Conservation (phyloP, 495 filamentous ascomycete species). For the Penicillium argentinense region DNA sequence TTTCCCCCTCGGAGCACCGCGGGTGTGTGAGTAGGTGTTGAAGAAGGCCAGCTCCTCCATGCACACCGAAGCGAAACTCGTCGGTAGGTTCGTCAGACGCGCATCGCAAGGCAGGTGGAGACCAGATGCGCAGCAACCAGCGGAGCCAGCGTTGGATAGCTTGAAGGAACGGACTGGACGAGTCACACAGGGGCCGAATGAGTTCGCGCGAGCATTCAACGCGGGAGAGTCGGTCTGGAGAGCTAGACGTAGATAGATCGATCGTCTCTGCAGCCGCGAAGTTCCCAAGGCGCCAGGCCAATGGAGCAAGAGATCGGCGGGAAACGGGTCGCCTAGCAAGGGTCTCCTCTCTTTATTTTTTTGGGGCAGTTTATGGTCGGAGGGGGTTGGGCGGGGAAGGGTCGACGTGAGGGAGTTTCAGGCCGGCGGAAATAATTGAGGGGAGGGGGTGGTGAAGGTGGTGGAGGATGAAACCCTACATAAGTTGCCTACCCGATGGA, state of each 20-base stretch:
- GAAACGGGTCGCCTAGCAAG: slow-evolving; percentile 13
- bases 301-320: slow-evolving; percentile 25
- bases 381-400: slow-evolving; percentile 4
- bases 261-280: slow-evolving; percentile 20
- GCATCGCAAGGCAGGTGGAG: slow-evolving; percentile 19
- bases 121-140: slow-evolving; percentile 5
- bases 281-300: slow-evolving; percentile 18
- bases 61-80: slow-evolving; percentile 21
- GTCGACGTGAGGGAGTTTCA: slow-evolving; percentile 13
- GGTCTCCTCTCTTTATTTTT: slow-evolving; percentile 3
- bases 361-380: too few species aligned
- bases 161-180: not conserved
- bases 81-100: slow-evolving; percentile 22
- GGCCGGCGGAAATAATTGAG: slow-evolving; percentile 11
- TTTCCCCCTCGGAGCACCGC: slow-evolving; percentile 30
- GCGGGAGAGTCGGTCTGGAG: slow-evolving; percentile 13
- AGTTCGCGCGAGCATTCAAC: not conserved
- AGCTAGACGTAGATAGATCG: slow-evolving; percentile 16
- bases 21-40: slow-evolving; percentile 25
- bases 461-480: too few species aligned
- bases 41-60: slow-evolving; percentile 47
- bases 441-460: slow-evolving; percentile 14
- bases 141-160: not conserved
- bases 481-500: too few species aligned
- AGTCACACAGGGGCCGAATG: slow-evolving; percentile 6